Conservation (phyloP, 208 protist genomes). For the Histomonas meleagridis region DNA sequence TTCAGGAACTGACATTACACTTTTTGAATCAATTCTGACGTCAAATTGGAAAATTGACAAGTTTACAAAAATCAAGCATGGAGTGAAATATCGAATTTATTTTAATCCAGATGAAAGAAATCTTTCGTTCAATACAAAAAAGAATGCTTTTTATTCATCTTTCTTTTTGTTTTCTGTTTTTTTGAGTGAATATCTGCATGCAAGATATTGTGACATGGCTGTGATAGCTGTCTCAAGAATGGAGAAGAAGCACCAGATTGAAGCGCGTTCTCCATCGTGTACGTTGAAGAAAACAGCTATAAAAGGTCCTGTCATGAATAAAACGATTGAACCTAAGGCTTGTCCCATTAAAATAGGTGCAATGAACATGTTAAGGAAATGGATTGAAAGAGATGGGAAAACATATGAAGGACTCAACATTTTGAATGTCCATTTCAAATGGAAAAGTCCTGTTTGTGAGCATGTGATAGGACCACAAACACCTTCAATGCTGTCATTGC, state of each 20-base stretch:
- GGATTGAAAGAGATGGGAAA: neutral
- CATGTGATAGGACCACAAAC: neutral
- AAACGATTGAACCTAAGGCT: neutral
- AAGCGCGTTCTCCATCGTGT: neutral
- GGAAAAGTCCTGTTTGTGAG: neutral
- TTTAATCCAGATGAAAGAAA: too few species aligned
- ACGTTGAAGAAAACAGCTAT: neutral
- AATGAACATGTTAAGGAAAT: constrained; percentile 35
- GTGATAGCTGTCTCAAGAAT: neutral
- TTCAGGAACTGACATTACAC: too few species aligned
- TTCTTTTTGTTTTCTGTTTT: neutral
- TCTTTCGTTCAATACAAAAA: too few species aligned
- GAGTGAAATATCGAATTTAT: too few species aligned
- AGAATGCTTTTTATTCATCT: too few species aligned
- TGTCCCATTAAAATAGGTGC: neutral
- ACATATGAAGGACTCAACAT: neutral
- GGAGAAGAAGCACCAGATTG: constrained; percentile 41
- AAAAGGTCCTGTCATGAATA: constrained; percentile 9
- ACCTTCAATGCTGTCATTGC: neutral
- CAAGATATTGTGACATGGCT: neutral
- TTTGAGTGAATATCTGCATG: neutral
- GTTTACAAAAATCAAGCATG: too few species aligned
- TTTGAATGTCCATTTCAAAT: neutral
- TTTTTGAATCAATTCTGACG: too few species aligned
- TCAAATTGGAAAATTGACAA: too few species aligned